These are phyloP conservation scores for Ceratobasidium sp. DNA, from an alignment of 1,284 basidiomycete genomes.

Conservation along the genomic window DNA sequence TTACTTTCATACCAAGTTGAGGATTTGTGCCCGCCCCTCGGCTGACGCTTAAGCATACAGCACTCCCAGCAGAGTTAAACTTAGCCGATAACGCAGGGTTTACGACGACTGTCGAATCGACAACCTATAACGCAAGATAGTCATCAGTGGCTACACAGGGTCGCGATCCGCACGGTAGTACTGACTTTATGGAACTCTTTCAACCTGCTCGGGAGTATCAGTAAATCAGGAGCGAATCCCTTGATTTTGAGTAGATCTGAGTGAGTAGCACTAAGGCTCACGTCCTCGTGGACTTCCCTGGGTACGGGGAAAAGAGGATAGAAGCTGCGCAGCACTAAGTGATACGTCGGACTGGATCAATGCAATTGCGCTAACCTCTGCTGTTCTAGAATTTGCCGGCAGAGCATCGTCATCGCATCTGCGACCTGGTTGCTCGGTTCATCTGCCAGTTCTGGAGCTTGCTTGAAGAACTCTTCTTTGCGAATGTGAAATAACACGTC, in stretches of 20 bases:
- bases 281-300: conserved; percentile 75
- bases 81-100: conserved; percentile 48
- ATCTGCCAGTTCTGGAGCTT: conserved; percentile 75
- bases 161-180: background rate
- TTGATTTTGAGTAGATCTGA: conserved; percentile 64
- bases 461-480: conserved; percentile 84
- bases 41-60: conserved; percentile 18
- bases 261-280: conserved; percentile 91
- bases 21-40: conserved; percentile 8
- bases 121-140: conserved; percentile 30
- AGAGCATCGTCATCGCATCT: conserved; percentile 85
- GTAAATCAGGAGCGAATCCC: conserved; percentile 45
- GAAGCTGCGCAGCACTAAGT: conserved; percentile 68
- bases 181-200: conserved; percentile 49
- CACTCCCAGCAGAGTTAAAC: conserved; percentile 44
- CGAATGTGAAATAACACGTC: conserved; percentile 92
- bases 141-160: background rate
- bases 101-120: conserved; percentile 48
- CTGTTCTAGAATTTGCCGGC: conserved; percentile 87
- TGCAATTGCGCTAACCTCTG: conserved; percentile 69
- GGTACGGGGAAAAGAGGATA: conserved; percentile 96
- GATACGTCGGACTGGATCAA: background rate
- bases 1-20: conserved; percentile 31
- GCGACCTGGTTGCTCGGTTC: conserved; percentile 55
- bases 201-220: conserved; percentile 48